Conservation (phyloP, 176 grass and related monocot species). For the Alloteropsis semialata region DNA sequence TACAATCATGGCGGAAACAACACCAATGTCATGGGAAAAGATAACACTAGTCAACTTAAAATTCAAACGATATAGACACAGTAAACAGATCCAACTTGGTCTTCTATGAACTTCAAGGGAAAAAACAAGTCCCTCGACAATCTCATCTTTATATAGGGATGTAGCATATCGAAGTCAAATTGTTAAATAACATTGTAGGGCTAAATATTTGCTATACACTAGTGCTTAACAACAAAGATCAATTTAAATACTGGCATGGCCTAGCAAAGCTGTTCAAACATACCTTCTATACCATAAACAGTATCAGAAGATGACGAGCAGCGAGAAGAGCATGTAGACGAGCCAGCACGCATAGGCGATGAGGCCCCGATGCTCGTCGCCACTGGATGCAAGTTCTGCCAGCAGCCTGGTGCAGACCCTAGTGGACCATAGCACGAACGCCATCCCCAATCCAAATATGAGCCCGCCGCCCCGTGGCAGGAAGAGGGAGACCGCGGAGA, state of each 20-base stretch:
- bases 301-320: slow-evolving; percentile 87
- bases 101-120: neutral
- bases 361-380: slow-evolving; percentile 75
- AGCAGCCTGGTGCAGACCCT: slow-evolving; percentile 86
- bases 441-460: slow-evolving; percentile 71
- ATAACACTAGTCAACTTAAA: neutral
- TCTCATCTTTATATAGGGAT: neutral
- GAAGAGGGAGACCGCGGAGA: slow-evolving; percentile 85
- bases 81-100: neutral
- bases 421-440: slow-evolving; percentile 86
- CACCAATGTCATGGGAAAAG: neutral
- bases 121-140: neutral
- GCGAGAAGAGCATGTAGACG: slow-evolving; percentile 91
- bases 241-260: neutral
- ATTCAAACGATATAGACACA: neutral
- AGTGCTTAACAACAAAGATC: neutral
- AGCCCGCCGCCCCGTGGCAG: slow-evolving; percentile 64
- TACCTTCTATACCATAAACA: slow-evolving; percentile 17
- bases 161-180: neutral
- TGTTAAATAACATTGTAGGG: neutral
- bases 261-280: neutral
- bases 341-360: slow-evolving; percentile 91
- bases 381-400: slow-evolving; percentile 79
- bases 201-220: neutral
- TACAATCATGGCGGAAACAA: neutral